Conservation (phyloP, 352 stramenopile species). For the Phytopythium litorale region DNA sequence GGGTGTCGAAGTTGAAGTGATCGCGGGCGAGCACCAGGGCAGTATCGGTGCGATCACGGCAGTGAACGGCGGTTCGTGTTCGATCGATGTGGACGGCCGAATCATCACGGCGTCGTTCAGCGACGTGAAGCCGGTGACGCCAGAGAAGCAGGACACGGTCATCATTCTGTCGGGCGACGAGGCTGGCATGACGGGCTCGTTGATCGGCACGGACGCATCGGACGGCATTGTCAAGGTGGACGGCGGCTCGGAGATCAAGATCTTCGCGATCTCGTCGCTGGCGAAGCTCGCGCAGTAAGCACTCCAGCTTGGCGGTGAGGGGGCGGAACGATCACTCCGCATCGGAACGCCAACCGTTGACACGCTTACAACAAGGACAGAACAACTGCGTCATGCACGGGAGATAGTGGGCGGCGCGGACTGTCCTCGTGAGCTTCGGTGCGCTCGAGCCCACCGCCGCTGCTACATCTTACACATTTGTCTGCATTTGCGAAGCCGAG, state of each 20-base stretch:
- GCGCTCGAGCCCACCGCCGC: background rate
- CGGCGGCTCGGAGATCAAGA: slow-evolving; percentile 87
- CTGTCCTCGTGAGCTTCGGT: background rate
- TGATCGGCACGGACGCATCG: slow-evolving; percentile 84
- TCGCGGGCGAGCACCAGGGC: slow-evolving; percentile 56
- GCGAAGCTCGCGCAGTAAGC: slow-evolving; percentile 83
- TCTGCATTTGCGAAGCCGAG: background rate
- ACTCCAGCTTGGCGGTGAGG: background rate
- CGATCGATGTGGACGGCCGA: slow-evolving; percentile 77
- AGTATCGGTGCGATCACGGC: slow-evolving; percentile 75
- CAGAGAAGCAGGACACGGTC: slow-evolving; percentile 86
- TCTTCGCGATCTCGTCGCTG: slow-evolving; percentile 78
- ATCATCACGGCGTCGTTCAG: slow-evolving; percentile 61
- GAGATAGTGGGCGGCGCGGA: background rate
- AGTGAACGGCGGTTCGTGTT: slow-evolving; percentile 66
- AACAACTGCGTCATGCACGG: background rate
- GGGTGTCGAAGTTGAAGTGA: slow-evolving; percentile 80
- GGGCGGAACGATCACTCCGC: background rate
- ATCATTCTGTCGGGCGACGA: slow-evolving; percentile 86
- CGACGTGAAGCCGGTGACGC: slow-evolving; percentile 69
- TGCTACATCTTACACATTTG: slow-evolving; percentile 1
- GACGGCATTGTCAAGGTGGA: slow-evolving; percentile 90
- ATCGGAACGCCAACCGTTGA: background rate
- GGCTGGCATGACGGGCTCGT: slow-evolving; percentile 74
- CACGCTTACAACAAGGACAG: background rate